Evolutionary conservation across 179 eudicot species (phyloP), one percentile per base, ranked within the genome.

Genomic region (Actinidia chinensis): DNA sequence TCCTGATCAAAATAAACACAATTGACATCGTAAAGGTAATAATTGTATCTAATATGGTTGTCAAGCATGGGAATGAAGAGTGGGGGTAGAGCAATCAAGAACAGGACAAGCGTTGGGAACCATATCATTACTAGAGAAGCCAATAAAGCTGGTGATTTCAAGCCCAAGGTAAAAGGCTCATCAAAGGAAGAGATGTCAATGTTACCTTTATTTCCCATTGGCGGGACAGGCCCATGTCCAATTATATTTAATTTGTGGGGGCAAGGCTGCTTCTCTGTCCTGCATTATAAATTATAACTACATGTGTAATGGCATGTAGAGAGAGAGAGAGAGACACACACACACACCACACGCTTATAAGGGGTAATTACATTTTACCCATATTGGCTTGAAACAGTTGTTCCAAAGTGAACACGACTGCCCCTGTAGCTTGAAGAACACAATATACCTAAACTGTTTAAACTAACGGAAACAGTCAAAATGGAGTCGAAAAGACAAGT

Each of bases 161-260:
- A 20, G 33, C 25, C 43, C 52, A n/a, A 40, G 18, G 8, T 28
- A 28, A 12, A 5, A 40, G 47, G 42, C 13, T 28, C 71, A 76
- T 25, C 8, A 3, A 15, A 17, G 48, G 40, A 64, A 36, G 33
- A 59, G n/a, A n/a, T 47, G 17, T 70, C 18, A 36, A 59, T 54
- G 46, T 68, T 23, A 47, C 60, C 56, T 59, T 65, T 66, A 18
- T 7, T 18, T 80, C 52, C 79, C 1, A 5, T 4, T 48, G 40
- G 46, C 42, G 79, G 79, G 79, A 42, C 52, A 76, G 65, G 40
- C 52, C 63, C 79, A 28, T 64, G 61, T 50, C 72, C 69, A 18
- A 43, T 0, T 28, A 28, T 28, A 28, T 28, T 28, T 50, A 9
- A 18, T 6, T 66, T n/a, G 73, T 15, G 64, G 79, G 64, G 52